Percentiles rank a stretch among this genome's conserved stretches.
phyloP scores from a whole-genome alignment of 2,329 filamentous ascomycete genomes.

The Fusarium sp. region DNA sequence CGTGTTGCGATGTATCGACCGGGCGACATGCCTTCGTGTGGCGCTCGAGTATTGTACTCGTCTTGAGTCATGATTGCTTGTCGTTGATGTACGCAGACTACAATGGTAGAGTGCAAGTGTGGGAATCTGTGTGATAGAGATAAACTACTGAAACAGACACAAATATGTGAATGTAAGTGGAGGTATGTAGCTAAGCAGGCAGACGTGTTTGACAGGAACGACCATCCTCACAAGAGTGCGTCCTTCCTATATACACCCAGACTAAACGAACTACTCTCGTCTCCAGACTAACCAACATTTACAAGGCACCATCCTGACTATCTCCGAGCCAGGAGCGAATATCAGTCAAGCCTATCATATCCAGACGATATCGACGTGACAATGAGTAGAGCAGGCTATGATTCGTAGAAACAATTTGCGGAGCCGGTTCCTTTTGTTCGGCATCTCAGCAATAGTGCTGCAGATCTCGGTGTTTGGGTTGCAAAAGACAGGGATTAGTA shows the following conservation, averaged over 20 bases:
- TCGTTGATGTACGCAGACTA: not conserved
- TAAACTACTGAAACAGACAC: not conserved
- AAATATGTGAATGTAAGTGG: not conserved
- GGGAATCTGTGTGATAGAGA: not conserved
- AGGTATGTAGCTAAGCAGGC: not conserved
- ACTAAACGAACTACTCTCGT: not conserved
- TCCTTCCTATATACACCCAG: slow-evolving; percentile 30
- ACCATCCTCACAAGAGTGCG: not conserved
- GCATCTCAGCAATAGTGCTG: slow-evolving; percentile 15
- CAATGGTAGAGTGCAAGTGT: not conserved
- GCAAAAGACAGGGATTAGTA: slow-evolving; percentile 10
- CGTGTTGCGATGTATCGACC: slow-evolving; percentile 63
- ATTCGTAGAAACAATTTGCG: not conserved
- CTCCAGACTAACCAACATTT: slow-evolving; percentile 30
- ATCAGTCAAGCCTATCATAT: slow-evolving; percentile 18
- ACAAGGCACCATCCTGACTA: slow-evolving; percentile 8
- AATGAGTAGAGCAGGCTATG: not conserved
- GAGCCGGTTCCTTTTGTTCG: slow-evolving; percentile 13
- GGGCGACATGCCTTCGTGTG: slow-evolving; percentile 62
- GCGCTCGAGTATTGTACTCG: slow-evolving; percentile 52
- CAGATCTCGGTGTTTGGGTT: slow-evolving; percentile 32
- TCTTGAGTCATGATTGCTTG: slow-evolving; percentile 38
- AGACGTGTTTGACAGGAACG: not conserved
- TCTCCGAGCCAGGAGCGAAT: slow-evolving; percentile 33
- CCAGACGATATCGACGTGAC: not conserved